Evolutionary conservation across 1,284 basidiomycete species (phyloP), one percentile per base, ranked within the genome.

Genomic region (Malassezia pachydermatis): DNA sequence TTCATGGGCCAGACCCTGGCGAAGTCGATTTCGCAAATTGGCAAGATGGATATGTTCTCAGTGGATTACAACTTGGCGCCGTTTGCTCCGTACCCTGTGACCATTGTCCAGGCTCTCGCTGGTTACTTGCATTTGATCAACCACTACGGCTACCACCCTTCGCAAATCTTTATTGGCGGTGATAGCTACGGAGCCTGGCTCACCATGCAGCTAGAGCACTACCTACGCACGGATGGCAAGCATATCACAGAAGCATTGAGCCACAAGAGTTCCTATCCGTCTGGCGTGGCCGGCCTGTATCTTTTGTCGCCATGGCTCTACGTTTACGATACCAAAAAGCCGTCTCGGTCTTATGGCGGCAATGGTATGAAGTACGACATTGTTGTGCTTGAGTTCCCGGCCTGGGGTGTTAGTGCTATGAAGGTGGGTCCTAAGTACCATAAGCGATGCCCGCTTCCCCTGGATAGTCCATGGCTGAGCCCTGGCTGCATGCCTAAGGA

Each of bases 21-120:
- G n/a, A 53, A 51, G 38, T 63, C 55, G 19, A 48, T 68, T 14
- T 54, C 67, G 6, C 50, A 54, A 25, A 50, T 34, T 2, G 42
- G 53, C 1, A 51, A 58, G 36, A 55, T 67, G 48, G 65, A 67
- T 41, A 41, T 70, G 11, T 68, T 70, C 37, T 59, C 65, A 38
- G 63, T 70, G 45, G 67, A 70, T 47, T 70, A 70, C 59, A 55
- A 62, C 54, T 48, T 70, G 20, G 65, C 67, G 8, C 67, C 67
- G 1, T 55, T 53, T 16, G 62, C 59, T 1, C 56, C 57, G 7
- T 62, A 50, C 45, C 67, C 67, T 7, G 55, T 65, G 9, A 60
- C 60, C 38, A 52, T 70, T 32, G 48, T 61, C 30, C 67, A 70
- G 49, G 56, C 41, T 11, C 36, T 70, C 9, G 65, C 57, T 6